Evolutionary conservation across 345 rosid genomes (phyloP), one percentile per base, ranked within the genome.

Genomic region (Hibiscus syriacus): DNA sequence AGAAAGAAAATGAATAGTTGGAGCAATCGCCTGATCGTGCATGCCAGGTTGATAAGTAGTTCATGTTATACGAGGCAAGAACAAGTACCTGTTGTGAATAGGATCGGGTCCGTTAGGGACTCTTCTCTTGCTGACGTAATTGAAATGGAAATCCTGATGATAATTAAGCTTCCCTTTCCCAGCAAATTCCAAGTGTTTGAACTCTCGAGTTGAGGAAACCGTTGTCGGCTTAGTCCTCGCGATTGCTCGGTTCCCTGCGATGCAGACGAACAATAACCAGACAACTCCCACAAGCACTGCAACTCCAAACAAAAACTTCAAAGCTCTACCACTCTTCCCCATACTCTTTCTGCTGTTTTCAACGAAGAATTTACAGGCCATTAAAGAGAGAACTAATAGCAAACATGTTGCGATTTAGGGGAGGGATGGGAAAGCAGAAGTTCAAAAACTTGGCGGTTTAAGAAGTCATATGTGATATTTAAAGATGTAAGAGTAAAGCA

Each of bases 91-190:
- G 92, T 94, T 94, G 82, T 94, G 99, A 58, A 94, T 94, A 56
- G 97, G 99, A 79, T 94, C 97, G 64, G 99, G 97, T 72, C 99
- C 99, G 70, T 82, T 90, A 3, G 99, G 99, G 46, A 94, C 92
- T 80, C 90, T 80, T 77, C 97, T 81, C 79, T 85, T 94, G 91
- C 88, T 90, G 5, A 79, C 92, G 77, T 77, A 80, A 74, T 81
- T 70, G 76, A 85, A 81, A 79, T 85, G 73, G 70, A 73, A 34
- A 69, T 82, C 79, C 67, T 69, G 69, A 54, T 63, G 68, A 78
- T 41, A n/a, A 70, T 22, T 66, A 72, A 38, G 65, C 30, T 59
- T 76, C 72, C 66, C 80, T 76, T 72, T 68, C 61, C 73, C 78
- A 53, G 59, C 72, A 55, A 70, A 68, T 73, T 65, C 70, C 80